Evolutionary conservation across 345 rosid species (phyloP), one percentile per base, ranked within the genome.

Genomic region (Lepidium aucheri): DNA sequence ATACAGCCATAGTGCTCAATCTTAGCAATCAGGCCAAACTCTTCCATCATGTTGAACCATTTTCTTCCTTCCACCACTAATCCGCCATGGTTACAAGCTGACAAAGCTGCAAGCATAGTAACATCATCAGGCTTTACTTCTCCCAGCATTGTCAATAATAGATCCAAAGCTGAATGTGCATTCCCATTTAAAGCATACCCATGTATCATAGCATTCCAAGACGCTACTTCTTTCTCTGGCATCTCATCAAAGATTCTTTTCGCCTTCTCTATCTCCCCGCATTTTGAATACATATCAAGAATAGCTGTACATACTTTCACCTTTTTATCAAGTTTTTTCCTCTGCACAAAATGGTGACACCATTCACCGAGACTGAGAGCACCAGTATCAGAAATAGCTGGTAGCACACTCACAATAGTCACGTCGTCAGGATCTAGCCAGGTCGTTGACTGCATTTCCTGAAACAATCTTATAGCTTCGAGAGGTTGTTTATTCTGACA

Each of bases 51-150:
- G 55, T 67, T 59, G 71, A 90, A 83, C 95, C 84, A 83, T 47
- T 59, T 79, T 80, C 76, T 87, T 58, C 95, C 95, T 79, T 87
- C 92, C 53, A 79, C 81, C 33, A 86, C 77, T 26, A 87, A 68
- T 53, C 97, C 97, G 3, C 85, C 84, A 49, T 90, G 97, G 77
- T 78, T 84, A 69, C 97, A 87, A 39, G 97, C 97, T 18, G 90
- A 83, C 40, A 90, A 76, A 52, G 83, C 84, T 3, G 83, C 86
- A 0, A 86, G 66, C 86, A 90, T 67, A 60, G 92, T 84, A 45
- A 84, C 65, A 24, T 83, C 87, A 74, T 87, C 85, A 8, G 92
- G 90, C 67, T 70, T 76, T 30, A 65, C 35, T 74, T 84, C 89
- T 70, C 5, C 55, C 55, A 71, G 70, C 95, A 88, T 91, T 56